Evolutionary conservation across 306 rosid species (phyloP), one percentile per base, ranked within the genome.

Genomic region (Prunus kanzakura): DNA sequence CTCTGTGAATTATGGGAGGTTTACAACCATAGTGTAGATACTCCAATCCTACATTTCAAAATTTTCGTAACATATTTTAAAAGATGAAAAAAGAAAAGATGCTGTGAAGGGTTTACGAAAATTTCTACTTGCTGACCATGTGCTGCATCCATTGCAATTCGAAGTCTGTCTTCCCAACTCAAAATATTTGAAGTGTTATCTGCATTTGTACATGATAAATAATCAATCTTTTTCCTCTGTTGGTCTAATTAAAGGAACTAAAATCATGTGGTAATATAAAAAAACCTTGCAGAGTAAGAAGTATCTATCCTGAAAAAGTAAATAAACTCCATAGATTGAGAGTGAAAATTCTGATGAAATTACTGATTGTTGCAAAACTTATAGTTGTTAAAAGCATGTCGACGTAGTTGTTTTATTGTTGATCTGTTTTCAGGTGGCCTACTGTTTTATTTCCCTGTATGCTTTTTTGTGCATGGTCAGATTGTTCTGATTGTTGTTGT

Each of bases 1-100:
- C 97, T 82, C 90, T 85, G 60, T 90, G 96, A 35, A 92, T 82
- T 69, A 90, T 86, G 2, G 91, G 86, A 23, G 87, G 89, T 46
- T 76, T 79, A 62, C 91, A 84, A 14, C 88, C 89, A 13, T 79
- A 69, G 68, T 87, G 91, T 67, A 92, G 57, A 74, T 88, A 88
- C 85, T 87, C 97, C 78, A 89, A 78, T 52, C 93, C 88, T 76
- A 70, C 23, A 60, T 20, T 75, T 64, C 11, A 22, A 73, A 22
- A 32, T 14, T 41, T 65, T 20, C 12, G n/a, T 6, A 4, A n/a
- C 72, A 13, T 66, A 3, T 66, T 41, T n/a, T 51, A 10, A 27
- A 56, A n/a, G 15, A 30, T 25, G 35, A 18, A 57, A 49, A 27
- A 30, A 41, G 22, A 45, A 11, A 45, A 73, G 7, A 68, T n/a